Conservation (phyloP, 176 grass and related monocot species). For the Bolboschoenus planiculmis region DNA sequence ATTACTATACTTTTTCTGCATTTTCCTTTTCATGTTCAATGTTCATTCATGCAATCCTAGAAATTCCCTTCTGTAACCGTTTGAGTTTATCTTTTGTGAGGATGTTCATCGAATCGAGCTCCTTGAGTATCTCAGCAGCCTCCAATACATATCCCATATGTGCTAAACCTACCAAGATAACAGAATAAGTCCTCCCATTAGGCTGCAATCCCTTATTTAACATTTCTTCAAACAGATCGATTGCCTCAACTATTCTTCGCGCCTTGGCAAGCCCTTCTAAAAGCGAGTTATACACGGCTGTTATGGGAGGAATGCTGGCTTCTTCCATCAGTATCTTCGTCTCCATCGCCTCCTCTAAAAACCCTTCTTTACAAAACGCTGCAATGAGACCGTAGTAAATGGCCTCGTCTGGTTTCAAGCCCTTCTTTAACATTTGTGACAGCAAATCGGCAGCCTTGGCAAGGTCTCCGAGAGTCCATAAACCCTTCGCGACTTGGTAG, state of each 20-base stretch:
- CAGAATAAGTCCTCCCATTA: not conserved
- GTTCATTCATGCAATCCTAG: not conserved
- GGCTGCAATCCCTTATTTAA: not conserved
- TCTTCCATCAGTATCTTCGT: not conserved
- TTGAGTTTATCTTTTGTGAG: not conserved
- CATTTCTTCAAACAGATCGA: constrained; percentile 18
- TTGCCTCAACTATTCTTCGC: not conserved
- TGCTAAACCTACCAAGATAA: constrained; percentile 1
- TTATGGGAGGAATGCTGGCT: not conserved
- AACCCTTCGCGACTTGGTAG: not conserved
- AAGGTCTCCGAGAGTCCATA: constrained; percentile 4
- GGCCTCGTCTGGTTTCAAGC: not conserved
- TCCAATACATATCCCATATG: constrained; percentile 8
- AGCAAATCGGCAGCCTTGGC: not conserved
- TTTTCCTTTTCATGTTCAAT: not conserved
- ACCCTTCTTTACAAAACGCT: constrained; percentile 6
- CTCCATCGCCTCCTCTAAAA: constrained; percentile 3
- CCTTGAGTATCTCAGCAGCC: not conserved
- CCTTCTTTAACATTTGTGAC: constrained; percentile 15
- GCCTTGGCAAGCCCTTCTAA: not conserved
- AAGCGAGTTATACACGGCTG: not conserved
- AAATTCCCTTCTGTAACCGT: not conserved
- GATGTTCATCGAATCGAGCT: not conserved
- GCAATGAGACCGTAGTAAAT: not conserved
- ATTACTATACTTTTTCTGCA: not conserved